These are phyloP conservation scores for Teratosphaeria gauchensis DNA, from an alignment of 2,329 filamentous ascomycete species.

Conservation along the genomic window DNA sequence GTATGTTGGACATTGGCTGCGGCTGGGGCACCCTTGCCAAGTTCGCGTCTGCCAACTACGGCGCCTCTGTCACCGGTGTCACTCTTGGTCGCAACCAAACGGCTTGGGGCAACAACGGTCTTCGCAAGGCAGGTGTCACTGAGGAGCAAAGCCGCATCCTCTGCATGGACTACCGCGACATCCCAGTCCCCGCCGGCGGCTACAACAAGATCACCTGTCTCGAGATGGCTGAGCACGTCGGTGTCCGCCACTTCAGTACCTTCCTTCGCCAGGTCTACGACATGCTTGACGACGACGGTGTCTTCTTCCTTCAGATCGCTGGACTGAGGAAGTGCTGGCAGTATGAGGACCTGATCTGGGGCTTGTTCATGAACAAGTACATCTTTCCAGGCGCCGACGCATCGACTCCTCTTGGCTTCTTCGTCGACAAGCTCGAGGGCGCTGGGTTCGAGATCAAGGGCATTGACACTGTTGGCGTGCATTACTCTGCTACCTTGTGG, in stretches of 20 bases:
- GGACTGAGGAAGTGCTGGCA: constrained; percentile 93
- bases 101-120: constrained; percentile 86
- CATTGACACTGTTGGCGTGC: constrained; percentile 87
- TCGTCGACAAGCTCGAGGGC: constrained; percentile 73
- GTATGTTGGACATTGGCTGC: constrained; percentile 87
- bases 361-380: constrained; percentile 99
- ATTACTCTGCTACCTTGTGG: constrained; percentile 96
- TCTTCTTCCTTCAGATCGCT: constrained; percentile 92
- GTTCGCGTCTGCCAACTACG: constrained; percentile 88
- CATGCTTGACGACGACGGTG: constrained; percentile 93
- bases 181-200: constrained; percentile 57
- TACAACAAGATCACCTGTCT: constrained; percentile 96
- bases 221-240: constrained; percentile 98
- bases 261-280: constrained; percentile 84
- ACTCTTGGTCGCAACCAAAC: constrained; percentile 95
- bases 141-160: constrained; percentile 86
- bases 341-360: constrained; percentile 96
- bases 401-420: constrained; percentile 82
- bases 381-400: constrained; percentile 96
- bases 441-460: constrained; percentile 86
- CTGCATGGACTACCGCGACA: constrained; percentile 96
- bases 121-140: constrained; percentile 69
- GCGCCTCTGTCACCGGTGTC: constrained; percentile 74
- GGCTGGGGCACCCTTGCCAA: constrained; percentile 95
- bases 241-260: constrained; percentile 71